phyloP scores from a whole-genome alignment of 805 yeast genomes.

The Vanderwaltozyma tropicalis region DNA sequence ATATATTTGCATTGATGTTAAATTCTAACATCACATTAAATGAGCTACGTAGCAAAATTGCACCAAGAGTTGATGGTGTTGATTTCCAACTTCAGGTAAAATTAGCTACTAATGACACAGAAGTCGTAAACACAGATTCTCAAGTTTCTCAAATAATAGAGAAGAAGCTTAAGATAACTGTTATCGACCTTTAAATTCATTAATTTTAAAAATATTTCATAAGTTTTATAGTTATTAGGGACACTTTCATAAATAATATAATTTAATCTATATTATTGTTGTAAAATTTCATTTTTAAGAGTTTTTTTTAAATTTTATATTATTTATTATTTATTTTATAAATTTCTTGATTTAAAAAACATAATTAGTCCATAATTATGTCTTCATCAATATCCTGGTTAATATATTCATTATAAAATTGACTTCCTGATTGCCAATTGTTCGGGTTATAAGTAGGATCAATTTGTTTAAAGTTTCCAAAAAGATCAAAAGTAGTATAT shows the following conservation, averaged over 20 bases:
- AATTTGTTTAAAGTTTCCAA: no score
- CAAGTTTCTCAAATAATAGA: slow-evolving; percentile 28
- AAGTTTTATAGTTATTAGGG: not conserved
- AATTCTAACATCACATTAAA: slow-evolving; percentile 38
- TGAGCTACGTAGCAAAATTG: slow-evolving; percentile 42
- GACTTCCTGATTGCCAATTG: no score
- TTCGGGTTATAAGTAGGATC: no score
- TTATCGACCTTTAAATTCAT: slow-evolving; percentile 24
- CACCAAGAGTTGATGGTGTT: slow-evolving; percentile 37
- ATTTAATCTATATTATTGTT: slow-evolving; percentile 4
- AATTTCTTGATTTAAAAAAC: no score
- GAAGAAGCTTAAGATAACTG: slow-evolving; percentile 30
- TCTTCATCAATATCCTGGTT: no score
- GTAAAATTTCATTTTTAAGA: slow-evolving; percentile 2
- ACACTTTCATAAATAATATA: not conserved
- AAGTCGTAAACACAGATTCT: slow-evolving; percentile 26
- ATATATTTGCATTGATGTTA: slow-evolving; percentile 61
- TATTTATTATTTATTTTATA: no score
- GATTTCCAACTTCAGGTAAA: slow-evolving; percentile 30
- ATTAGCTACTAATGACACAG: slow-evolving; percentile 24
- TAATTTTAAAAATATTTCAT: no score
- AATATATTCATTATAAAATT: no score
- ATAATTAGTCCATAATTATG: no score
- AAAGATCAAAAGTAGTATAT: no score
- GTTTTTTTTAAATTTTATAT: no score